A percentile compares a stretch with the other conserved stretches of the same genome.
These are phyloP conservation scores for Acer campestre DNA, from an alignment of 345 rosid genomes.

Conservation along the genomic window DNA sequence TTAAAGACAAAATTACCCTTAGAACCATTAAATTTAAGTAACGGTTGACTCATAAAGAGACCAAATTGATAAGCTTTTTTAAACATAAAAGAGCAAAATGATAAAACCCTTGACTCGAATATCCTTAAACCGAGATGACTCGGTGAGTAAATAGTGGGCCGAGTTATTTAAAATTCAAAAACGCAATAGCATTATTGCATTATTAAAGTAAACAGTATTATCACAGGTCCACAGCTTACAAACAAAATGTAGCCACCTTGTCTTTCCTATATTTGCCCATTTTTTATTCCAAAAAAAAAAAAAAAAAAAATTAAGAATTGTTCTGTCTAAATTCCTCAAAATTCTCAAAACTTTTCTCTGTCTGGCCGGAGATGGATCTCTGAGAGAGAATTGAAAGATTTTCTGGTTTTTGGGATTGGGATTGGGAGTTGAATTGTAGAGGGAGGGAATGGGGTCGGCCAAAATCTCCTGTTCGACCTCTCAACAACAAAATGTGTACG, in stretches of 20 bases:
- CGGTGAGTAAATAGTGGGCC: not conserved
- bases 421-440: not conserved
- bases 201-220: not conserved
- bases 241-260: not conserved
- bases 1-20: too few species aligned
- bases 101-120: too few species aligned
- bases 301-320: not conserved
- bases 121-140: too few species aligned
- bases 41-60: too few species aligned
- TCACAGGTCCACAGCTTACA: too few species aligned
- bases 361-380: slow-evolving; percentile 12
- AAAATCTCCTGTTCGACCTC: slow-evolving; percentile 35
- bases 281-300: not conserved
- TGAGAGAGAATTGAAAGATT: slow-evolving; percentile 1
- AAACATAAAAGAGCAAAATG: too few species aligned
- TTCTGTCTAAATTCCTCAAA: not conserved
- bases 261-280: not conserved
- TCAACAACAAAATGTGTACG: slow-evolving; percentile 22
- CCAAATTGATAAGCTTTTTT: too few species aligned
- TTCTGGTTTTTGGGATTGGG: not conserved
- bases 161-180: not conserved
- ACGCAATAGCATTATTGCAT: not conserved
- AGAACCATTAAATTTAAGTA: too few species aligned
- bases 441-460: slow-evolving; percentile 41
- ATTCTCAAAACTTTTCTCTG: not conserved